phyloP scores from a whole-genome alignment of 371 early-diverging fungal genomes.

The Mucor indicus region DNA sequence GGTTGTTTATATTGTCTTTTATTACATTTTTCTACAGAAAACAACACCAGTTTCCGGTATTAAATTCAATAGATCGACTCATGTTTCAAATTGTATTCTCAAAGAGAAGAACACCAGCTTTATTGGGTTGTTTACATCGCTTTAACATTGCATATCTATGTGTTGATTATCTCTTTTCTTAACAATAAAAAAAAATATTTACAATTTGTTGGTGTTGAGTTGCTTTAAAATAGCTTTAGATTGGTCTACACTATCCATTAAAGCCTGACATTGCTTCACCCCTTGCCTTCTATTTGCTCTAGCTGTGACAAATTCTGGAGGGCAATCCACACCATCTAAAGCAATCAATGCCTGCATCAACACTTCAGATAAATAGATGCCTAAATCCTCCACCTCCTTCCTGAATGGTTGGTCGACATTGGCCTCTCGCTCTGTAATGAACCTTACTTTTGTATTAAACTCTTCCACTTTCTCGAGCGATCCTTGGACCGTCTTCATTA shows the following conservation, averaged over 20 bases:
- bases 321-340: conserved; percentile 28
- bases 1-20: no score
- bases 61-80: background rate
- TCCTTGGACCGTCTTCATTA: conserved; percentile 11
- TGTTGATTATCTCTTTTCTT: background rate
- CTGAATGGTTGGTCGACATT: background rate
- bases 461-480: conserved; percentile 11
- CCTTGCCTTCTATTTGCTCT: conserved; percentile 19
- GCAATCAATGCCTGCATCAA: conserved; percentile 28
- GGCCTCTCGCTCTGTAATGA: background rate
- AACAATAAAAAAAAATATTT: background rate
- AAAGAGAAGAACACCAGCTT: background rate
- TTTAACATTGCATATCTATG: background rate
- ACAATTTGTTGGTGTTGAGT: background rate
- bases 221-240: conserved; percentile 9
- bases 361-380: conserved; percentile 17
- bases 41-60: background rate
- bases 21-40: background rate
- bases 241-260: conserved; percentile 22
- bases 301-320: conserved; percentile 23
- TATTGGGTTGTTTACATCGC: no score
- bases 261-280: conserved; percentile 20
- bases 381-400: conserved; percentile 18
- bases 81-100: background rate
- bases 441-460: conserved; percentile 11